Evolutionary conservation across 352 stramenopile genomes (phyloP).

Genomic region (Globisporangium megalacanthum): DNA sequence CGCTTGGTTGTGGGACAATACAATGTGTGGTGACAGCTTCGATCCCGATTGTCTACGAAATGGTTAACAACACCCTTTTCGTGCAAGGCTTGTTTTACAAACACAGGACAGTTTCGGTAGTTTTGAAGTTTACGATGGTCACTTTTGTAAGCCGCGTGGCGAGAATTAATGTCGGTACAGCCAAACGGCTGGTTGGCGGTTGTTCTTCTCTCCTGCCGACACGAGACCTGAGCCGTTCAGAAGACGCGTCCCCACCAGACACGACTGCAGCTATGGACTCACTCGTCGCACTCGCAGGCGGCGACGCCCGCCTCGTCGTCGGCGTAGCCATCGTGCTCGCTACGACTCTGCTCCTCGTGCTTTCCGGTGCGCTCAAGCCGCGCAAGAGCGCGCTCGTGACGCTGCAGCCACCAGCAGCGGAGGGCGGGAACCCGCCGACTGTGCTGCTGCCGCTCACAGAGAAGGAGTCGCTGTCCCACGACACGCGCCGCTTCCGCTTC

Average conservation of each 20-base stretch:
- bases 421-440: slow-evolving; percentile 26
- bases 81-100: too few relatives aligned
- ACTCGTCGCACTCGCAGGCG: slow-evolving; percentile 30
- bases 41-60: too few relatives aligned
- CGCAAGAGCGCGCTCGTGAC: slow-evolving; percentile 36
- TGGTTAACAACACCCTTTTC: too few relatives aligned
- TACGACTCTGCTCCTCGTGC: slow-evolving; percentile 35
- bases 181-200: too few relatives aligned
- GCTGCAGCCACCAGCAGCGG: slow-evolving; percentile 33
- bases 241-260: neutral
- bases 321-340: slow-evolving; percentile 42
- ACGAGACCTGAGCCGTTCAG: too few relatives aligned
- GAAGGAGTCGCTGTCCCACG: slow-evolving; percentile 90
- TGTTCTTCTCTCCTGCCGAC: too few relatives aligned
- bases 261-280: slow-evolving; percentile 29
- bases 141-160: too few relatives aligned
- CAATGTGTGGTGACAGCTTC: too few relatives aligned
- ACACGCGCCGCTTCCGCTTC: slow-evolving; percentile 94
- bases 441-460: slow-evolving; percentile 82
- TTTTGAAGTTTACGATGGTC: too few relatives aligned
- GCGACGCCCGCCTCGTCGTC: slow-evolving; percentile 41
- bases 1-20: neutral
- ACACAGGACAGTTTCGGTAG: too few relatives aligned
- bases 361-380: slow-evolving; percentile 36
- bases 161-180: too few relatives aligned